These are phyloP conservation scores for Lactarius pseudohatsudake DNA, from an alignment of 768 basidiomycete species.

Conservation along the genomic window DNA sequence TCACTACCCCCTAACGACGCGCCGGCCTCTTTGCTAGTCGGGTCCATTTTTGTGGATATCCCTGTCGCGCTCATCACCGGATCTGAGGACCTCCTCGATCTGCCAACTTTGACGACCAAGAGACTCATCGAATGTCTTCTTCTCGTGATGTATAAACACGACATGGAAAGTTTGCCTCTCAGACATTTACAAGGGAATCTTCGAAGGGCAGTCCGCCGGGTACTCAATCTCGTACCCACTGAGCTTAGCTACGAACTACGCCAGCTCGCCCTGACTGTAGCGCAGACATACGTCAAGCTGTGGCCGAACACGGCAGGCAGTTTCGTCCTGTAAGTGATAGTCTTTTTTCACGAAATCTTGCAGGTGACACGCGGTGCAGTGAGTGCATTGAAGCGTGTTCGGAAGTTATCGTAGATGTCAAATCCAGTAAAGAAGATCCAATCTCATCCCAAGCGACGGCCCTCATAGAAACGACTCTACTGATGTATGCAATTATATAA, in stretches of 20 bases:
- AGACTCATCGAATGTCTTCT: conserved; percentile 61
- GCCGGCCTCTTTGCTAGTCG: conserved; percentile 50
- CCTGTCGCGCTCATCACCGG: conserved; percentile 52
- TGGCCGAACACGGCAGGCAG: conserved; percentile 55
- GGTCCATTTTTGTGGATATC: conserved; percentile 63
- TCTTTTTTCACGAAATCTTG: background rate
- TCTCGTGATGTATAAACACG: conserved; percentile 71
- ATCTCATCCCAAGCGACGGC: conserved; percentile 55
- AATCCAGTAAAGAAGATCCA: conserved; percentile 54
- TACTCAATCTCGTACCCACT: conserved; percentile 50
- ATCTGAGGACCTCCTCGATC: conserved; percentile 42
- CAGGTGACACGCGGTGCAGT: conserved; percentile 36
- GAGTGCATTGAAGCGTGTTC: conserved; percentile 53
- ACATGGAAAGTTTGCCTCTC: conserved; percentile 57
- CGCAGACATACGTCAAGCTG: conserved; percentile 61
- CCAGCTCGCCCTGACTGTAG: conserved; percentile 59
- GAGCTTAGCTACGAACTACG: conserved; percentile 67
- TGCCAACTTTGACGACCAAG: conserved; percentile 60
- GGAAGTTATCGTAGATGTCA: conserved; percentile 48
- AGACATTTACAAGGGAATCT: conserved; percentile 54
- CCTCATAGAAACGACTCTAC: conserved; percentile 49
- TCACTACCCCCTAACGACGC: conserved; percentile 43
- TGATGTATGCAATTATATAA: conserved; percentile 43
- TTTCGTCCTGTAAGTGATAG: conserved; percentile 50
- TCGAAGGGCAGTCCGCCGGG: conserved; percentile 51